phyloP scores from a whole-genome alignment of 1,284 basidiomycete genomes.

The Leccinum holopus region DNA sequence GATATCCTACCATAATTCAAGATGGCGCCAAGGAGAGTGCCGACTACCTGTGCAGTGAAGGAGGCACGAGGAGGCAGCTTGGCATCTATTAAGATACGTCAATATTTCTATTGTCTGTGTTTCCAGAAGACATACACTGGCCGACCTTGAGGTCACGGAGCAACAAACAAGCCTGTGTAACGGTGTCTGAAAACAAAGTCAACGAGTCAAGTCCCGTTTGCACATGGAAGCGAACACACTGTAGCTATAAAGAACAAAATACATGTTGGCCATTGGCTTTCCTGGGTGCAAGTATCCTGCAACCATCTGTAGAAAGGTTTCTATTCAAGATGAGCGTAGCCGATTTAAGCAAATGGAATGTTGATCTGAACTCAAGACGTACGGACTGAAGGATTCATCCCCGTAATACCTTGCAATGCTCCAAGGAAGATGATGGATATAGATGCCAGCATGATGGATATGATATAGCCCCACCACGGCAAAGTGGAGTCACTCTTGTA shows the following conservation, averaged over 20 bases:
- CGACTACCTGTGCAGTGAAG: constrained; percentile 60
- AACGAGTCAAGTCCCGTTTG: background rate
- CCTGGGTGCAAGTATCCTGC: constrained; percentile 62
- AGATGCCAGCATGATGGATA: constrained; percentile 40
- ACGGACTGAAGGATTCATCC: constrained; percentile 48
- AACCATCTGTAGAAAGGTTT: constrained; percentile 52
- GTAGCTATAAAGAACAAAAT: constrained; percentile 56
- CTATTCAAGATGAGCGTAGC: constrained; percentile 4
- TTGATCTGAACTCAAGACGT: constrained; percentile 16
- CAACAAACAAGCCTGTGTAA: constrained; percentile 44
- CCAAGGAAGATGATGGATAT: constrained; percentile 50
- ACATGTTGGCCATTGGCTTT: constrained; percentile 58
- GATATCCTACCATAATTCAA: constrained; percentile 47
- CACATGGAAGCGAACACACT: constrained; percentile 29
- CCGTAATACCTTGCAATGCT: constrained; percentile 53
- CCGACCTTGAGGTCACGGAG: constrained; percentile 60
- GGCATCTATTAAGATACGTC: constrained; percentile 38
- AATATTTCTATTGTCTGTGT: constrained; percentile 3
- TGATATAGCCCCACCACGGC: constrained; percentile 48
- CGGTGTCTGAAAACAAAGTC: constrained; percentile 35
- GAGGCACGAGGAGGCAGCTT: constrained; percentile 68
- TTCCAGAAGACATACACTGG: constrained; percentile 41
- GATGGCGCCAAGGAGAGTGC: constrained; percentile 46
- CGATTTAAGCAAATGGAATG: background rate
- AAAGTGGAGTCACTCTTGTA: constrained; percentile 52